Base-by-base conservation (phyloP, 2,329 filamentous ascomycete genomes). In the Fusarium pseudograminearum region DNA sequence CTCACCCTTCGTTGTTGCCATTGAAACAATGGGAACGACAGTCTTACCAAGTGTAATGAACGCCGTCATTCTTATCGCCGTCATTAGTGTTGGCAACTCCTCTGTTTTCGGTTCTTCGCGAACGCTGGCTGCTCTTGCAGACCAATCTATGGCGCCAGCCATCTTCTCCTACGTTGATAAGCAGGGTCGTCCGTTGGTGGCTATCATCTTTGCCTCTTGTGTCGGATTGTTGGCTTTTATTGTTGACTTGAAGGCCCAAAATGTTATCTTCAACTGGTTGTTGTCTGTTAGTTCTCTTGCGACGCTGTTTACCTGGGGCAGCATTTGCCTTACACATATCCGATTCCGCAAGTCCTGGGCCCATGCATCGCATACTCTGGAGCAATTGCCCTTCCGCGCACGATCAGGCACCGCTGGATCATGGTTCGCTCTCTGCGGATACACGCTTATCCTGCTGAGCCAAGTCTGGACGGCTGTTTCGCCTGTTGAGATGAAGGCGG, bases 1-100 rank as follows among this genome's bases (percentile, higher is more conserved):
- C 2, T 97, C 93, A 7, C 95, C 94, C 1, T 98, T 98, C 77
- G 94, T 98, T 73, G 94, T 98, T 72, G 93, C 94, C 67, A 97
- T 97, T 74, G 84, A 91, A 69, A 91, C 93, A 61, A 93, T 94
- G 4, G 91, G 93, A n/a, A 96, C 97, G 71, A 82, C 87, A 30
- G 89, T 91, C 4, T 86, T 97, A 7, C 93, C 93, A 1, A 94
- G 91, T 2, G 86, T 97, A 53, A 96, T 98, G 91, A 98, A 98
- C 79, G 90, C 89, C 18, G 93, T 98, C 57, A 97, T 98, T 78
- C 89, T 98, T 76, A 96, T 98, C 67, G 91, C 94, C 15, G 94
- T 97, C 16, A 83, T 98, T 22, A 97, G 93, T 1, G 94, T 97
- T 57, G 94, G 93, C 57, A 97, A 97, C 79, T 95, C 93, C 3